Base-by-base conservation (phyloP, 2,329 filamentous ascomycete genomes). In the Colletotrichum sansevieriae region DNA sequence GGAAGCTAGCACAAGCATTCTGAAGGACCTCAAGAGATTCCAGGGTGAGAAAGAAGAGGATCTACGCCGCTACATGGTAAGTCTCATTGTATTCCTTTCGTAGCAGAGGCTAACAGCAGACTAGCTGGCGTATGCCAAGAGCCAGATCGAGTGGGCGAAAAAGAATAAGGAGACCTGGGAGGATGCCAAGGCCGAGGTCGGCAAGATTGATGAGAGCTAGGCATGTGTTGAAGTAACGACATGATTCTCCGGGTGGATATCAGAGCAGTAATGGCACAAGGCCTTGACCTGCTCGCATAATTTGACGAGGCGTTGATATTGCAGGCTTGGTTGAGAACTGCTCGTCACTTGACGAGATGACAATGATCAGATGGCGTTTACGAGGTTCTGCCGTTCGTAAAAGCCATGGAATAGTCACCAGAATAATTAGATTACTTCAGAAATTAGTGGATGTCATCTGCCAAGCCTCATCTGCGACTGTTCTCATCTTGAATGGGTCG, bases 11-110 rank as follows among this genome's bases (percentile, higher is more conserved):
- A 85, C 88, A 3, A 97, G 94, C 60, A 93, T 98, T 4, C 81
- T 99, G 74, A 91, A 92, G 75, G 96, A 99, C 77, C 83, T 99
- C 69, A 94, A 94, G 82, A 86, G 96, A 70, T 99, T 99, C 81
- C 97, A 99, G 80, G 85, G 85, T 68, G 95, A 98, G 81, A 99
- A 99, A 80, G 97, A 99, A 81, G 94, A 95, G 58, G 96, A 99
- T 78, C 79, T 99, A 75, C 91, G 90, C 76, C 89, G 93, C 71
- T 98, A 98, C 78, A 99, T 99, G 96, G 96, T 98, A 83, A 82
- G 92, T 81, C 33, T 49, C 20, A 13, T 25, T 49, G 18, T 60
- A 15, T 2, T 8, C 39, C 13, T 18, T 33, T 6, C 29, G 25
- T 18, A 20, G 55, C 9, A 18, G 3, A n/a, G 11, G 12, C 56